These are phyloP conservation scores for Aspergillus indologenus DNA, from an alignment of 495 filamentous ascomycete genomes.

Conservation along the genomic window DNA sequence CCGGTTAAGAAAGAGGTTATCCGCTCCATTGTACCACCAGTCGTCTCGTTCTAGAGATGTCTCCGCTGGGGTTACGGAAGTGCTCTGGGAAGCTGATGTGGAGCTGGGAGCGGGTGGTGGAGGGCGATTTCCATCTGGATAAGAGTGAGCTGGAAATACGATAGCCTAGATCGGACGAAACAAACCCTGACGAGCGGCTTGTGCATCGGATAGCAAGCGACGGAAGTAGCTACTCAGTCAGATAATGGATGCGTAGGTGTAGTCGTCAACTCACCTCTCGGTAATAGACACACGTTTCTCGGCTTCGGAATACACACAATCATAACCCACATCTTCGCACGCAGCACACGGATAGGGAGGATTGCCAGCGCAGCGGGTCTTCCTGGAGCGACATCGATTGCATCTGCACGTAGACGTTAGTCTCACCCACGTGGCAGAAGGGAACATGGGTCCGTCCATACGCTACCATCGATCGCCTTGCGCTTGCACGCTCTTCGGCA, in stretches of 20 bases:
- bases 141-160: background rate
- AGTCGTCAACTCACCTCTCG: slow-evolving; percentile 24
- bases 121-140: slow-evolving; percentile 6
- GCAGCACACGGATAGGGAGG: slow-evolving; percentile 35
- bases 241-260: background rate
- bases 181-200: slow-evolving; percentile 12
- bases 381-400: slow-evolving; percentile 37
- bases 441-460: slow-evolving; percentile 11
- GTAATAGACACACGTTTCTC: slow-evolving; percentile 38
- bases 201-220: slow-evolving; percentile 30
- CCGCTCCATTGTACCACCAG: slow-evolving; percentile 41
- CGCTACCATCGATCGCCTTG: slow-evolving; percentile 34
- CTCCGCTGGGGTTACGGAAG: slow-evolving; percentile 22
- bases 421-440: background rate
- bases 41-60: slow-evolving; percentile 32
- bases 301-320: slow-evolving; percentile 37
- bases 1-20: slow-evolving; percentile 34
- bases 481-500: slow-evolving; percentile 18
- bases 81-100: slow-evolving; percentile 7
- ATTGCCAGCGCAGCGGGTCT: slow-evolving; percentile 36
- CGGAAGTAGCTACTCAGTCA: slow-evolving; percentile 27
- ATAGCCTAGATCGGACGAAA: background rate
- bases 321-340: slow-evolving; percentile 30
- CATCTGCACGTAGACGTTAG: slow-evolving; percentile 23
- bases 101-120: slow-evolving; percentile 11